Evolutionary conservation across 306 rosid species (phyloP), one percentile per base, ranked within the genome.

Genomic region (Quercus alba): DNA sequence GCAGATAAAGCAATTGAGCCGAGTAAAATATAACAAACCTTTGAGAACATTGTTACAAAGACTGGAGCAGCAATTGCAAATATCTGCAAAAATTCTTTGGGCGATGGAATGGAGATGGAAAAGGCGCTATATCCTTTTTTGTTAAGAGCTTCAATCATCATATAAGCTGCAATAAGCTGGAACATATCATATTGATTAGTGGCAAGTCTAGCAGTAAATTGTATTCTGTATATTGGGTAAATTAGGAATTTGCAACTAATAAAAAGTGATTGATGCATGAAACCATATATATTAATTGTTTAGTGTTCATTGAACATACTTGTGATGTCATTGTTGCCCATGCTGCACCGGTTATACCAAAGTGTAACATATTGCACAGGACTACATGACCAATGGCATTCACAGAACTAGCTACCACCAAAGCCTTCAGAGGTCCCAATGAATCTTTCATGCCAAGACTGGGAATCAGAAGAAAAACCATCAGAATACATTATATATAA

Each of bases 381-480:
- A 89, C 58, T 81, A 88, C 64, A 80, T 91, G 88, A 83, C 97
- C 97, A 70, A 83, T 7, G 49, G 89, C 97, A 83, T 89, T 89
- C 56, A 89, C 84, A 73, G 75, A 69, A 75, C 88, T 91, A 26
- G 97, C 90, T 73, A 77, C 87, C 23, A 86, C 90, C 88, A 91
- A 87, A 74, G 97, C 91, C 90, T 88, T 93, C 78, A 89, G 76
- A 64, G 97, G 97, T 80, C 94, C 97, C 97, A 91, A 84, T 2
- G 97, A 93, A 91, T 91, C 97, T 89, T 93, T 93, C 97, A 91
- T 88, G 80, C 94, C 97, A 85, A 93, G 97, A 83, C 97, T 91
- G 72, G 49, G 78, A 61, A 72, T 72, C 61, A 77, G 18, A 70
- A 68, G 15, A 20, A 78, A n/a, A 59, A 13, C 23, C 26, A 44